Conservation (phyloP, 768 basidiomycete genomes). For the Kwoniella bestiolae region DNA sequence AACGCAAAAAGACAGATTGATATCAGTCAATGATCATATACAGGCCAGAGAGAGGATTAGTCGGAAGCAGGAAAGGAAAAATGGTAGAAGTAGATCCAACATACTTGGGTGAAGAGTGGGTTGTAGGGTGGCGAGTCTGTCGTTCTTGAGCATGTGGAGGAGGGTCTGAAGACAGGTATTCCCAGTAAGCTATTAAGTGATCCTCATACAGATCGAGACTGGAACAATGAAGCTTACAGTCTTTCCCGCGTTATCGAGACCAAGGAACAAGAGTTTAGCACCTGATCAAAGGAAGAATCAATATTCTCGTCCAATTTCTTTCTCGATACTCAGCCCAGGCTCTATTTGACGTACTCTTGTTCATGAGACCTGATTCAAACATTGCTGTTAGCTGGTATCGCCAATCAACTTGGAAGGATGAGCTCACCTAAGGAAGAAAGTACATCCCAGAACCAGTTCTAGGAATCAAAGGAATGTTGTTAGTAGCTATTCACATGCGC, state of each 20-base stretch:
- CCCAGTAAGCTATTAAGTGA: not conserved
- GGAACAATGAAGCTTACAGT: conserved; percentile 67
- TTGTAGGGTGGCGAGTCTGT: conserved; percentile 93
- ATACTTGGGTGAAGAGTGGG: conserved; percentile 97
- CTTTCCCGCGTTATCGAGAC: conserved; percentile 98
- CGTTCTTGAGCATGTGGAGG: conserved; percentile 99
- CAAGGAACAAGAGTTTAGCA: conserved; percentile 98
- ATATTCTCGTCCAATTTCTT: too few species aligned
- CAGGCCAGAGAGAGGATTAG: too few species aligned
- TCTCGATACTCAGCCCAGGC: too few species aligned
- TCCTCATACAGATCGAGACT: too few species aligned
- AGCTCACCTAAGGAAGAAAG: conserved; percentile 85
- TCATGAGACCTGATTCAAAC: conserved; percentile 70
- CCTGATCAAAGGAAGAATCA: conserved; percentile 32
- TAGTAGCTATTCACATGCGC: not conserved
- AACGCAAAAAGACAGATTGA: not conserved
- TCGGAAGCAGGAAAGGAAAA: not conserved
- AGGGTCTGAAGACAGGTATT: conserved; percentile 67
- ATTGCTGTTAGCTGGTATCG: not conserved
- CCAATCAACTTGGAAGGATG: too few species aligned
- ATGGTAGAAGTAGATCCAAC: conserved; percentile 41
- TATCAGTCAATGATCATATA: too few species aligned
- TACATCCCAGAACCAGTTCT: conserved; percentile 95
- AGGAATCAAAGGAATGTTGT: not conserved
- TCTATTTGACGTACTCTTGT: conserved; percentile 91